Evolutionary conservation across 352 stramenopile species (phyloP).

Genomic region (Phytophthora chlamydospora): DNA sequence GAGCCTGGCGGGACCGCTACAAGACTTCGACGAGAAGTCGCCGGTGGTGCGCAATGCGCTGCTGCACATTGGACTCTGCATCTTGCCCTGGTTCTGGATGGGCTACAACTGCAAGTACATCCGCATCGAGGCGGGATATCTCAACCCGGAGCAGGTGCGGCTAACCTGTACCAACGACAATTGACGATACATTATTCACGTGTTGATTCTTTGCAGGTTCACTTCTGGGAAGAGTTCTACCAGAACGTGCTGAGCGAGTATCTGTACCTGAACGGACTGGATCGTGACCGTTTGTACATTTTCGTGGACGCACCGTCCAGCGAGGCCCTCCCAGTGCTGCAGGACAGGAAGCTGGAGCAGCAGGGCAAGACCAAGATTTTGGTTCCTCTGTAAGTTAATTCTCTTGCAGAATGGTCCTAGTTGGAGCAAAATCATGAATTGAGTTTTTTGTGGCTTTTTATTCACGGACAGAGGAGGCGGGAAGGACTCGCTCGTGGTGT

Average conservation of each 20-base stretch:
- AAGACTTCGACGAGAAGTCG: slow-evolving; percentile 8
- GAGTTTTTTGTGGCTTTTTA: not conserved
- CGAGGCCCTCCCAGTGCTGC: slow-evolving; percentile 24
- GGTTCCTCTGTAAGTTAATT: slow-evolving; percentile 38
- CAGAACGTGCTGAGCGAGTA: slow-evolving; percentile 50
- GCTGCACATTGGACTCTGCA: slow-evolving; percentile 43
- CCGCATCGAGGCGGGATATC: slow-evolving; percentile 41
- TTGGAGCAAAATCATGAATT: not conserved
- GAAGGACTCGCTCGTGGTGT: slow-evolving; percentile 49
- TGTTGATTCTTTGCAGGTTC: slow-evolving; percentile 17
- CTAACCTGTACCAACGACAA: slow-evolving; percentile 1
- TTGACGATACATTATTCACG: not conserved
- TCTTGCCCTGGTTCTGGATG: slow-evolving; percentile 53
- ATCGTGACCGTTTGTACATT: slow-evolving; percentile 46
- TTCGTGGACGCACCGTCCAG: slow-evolving; percentile 12
- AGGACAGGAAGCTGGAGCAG: slow-evolving; percentile 27
- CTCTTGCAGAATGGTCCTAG: not conserved
- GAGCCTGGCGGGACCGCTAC: slow-evolving; percentile 21
- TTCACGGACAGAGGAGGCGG: slow-evolving; percentile 33
- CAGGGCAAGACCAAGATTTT: slow-evolving; percentile 33
- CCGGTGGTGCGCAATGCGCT: slow-evolving; percentile 32
- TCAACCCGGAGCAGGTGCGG: slow-evolving; percentile 35
- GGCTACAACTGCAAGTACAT: slow-evolving; percentile 48
- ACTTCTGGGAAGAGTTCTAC: slow-evolving; percentile 51
- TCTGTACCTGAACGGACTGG: slow-evolving; percentile 39